Evolutionary conservation across 805 yeast species (phyloP), one percentile per base, ranked within the genome.

Genomic region (Lipomyces mesembrius): DNA sequence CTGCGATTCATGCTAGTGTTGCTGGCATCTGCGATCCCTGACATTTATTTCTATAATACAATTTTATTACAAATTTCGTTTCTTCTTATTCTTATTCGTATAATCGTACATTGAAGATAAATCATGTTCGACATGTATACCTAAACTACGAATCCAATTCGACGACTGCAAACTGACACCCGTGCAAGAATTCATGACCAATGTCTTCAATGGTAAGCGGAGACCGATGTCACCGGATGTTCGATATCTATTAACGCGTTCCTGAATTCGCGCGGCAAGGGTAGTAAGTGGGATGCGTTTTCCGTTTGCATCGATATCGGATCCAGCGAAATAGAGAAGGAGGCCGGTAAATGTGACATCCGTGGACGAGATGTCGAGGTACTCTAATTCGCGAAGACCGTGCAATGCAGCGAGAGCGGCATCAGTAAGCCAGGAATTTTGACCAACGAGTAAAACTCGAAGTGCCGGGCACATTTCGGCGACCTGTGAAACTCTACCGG

Each of bases 111-210:
- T 49, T 11, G 52, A 53, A 8, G 59, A 58, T 9, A 62, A 4
- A 53, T 63, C 62, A 29, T 63, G 66, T 46, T 39, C 59, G 14
- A 63, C 66, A 7, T 22, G 34, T 22, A 63, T 46, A 6, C 66
- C 66, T 12, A 63, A 35, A 5, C 62, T 27, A n/a, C 66, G 55
- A 12, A 63, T 34, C 66, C 66, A 63, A n/a, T 25, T 51, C 14
- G 62, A 53, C 11, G 56, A 27, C 6, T 59, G 59, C 46, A 63
- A 14, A 9, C 60, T 46, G 37, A 63, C 57, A 9, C 35, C 49
- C 17, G 55, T 62, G 37, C 67, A 64, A 49, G 34, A 32, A 25
- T 60, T 60, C 12, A 64, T 56, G 17, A 39, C 46, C 57, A 64
- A 25, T 12, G 22, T n/a, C 54, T 39, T 46, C 6, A 64, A 17